These are phyloP conservation scores for Ustilago curta DNA, from an alignment of 1,284 basidiomycete genomes.

Conservation along the genomic window DNA sequence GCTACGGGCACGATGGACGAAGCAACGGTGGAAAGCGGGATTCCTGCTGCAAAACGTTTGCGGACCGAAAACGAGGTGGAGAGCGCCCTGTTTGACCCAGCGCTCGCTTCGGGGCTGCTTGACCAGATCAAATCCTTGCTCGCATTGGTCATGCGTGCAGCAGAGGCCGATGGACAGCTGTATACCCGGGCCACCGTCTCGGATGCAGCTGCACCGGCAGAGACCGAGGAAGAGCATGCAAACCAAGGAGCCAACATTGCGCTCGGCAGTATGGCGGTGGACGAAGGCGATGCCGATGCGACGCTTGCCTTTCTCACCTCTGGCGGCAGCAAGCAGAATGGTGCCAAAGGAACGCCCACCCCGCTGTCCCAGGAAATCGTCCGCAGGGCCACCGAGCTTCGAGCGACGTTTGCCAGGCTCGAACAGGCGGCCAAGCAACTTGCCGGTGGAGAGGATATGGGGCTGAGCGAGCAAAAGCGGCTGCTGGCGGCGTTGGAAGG, in stretches of 20 bases:
- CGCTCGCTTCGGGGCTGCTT: conserved; percentile 17
- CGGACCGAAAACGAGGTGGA: conserved; percentile 5
- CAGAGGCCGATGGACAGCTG: conserved; percentile 20
- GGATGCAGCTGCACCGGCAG: background rate
- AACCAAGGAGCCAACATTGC: conserved; percentile 28
- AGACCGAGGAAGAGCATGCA: conserved; percentile 12
- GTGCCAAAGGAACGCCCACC: conserved; percentile 19
- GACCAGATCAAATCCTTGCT: conserved; percentile 36
- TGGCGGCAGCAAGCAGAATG: background rate
- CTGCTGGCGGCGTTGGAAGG: conserved; percentile 17
- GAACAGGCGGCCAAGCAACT: conserved; percentile 24
- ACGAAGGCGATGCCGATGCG: conserved; percentile 43
- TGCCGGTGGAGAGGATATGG: conserved; percentile 32
- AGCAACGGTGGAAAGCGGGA: conserved; percentile 13
- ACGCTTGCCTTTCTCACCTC: conserved; percentile 38
- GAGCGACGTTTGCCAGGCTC: conserved; percentile 15
- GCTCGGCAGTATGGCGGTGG: conserved; percentile 33
- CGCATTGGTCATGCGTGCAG: conserved; percentile 15
- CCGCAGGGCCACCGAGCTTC: conserved; percentile 13
- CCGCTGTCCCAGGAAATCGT: conserved; percentile 36
- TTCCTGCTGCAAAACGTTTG: conserved; percentile 21
- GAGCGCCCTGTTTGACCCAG: conserved; percentile 32
- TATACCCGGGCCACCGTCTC: conserved; percentile 11
- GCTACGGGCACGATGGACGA: conserved; percentile 14
- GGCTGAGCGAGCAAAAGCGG: conserved; percentile 19